A percentile compares a stretch with the other conserved stretches of the same genome.
Conservation (phyloP, 306 rosid genomes). For the Adenanthera pavonina region DNA sequence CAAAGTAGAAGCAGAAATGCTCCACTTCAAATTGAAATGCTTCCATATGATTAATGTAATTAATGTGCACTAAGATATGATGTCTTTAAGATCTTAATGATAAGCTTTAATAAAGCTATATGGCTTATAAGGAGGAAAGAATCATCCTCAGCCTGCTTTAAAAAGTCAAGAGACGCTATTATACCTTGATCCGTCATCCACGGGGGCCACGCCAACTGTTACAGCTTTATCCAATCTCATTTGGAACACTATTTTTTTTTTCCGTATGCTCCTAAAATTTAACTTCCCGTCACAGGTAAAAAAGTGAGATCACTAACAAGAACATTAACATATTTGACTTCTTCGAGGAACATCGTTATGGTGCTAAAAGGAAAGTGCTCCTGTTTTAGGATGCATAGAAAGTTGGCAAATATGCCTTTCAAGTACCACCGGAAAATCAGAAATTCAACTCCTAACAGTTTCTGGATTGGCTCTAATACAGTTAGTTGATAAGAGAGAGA, state of each 20-base stretch:
- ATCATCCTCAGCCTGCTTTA: slow-evolving; percentile 37
- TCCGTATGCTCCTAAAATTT: slow-evolving; percentile 49
- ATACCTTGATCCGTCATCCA: slow-evolving; percentile 42
- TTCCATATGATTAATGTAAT: neutral
- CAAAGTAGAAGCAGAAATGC: neutral
- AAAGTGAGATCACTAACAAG: slow-evolving; percentile 46
- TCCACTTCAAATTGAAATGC: neutral
- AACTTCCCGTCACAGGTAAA: slow-evolving; percentile 57
- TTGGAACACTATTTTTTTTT: neutral
- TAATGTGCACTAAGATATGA: neutral
- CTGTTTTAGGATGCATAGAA: slow-evolving; percentile 64
- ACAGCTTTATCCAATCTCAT: slow-evolving; percentile 46
- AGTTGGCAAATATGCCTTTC: slow-evolving; percentile 51
- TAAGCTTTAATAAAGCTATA: slow-evolving; percentile 23
- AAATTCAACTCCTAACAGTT: slow-evolving; percentile 51
- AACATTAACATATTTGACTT: slow-evolving; percentile 59
- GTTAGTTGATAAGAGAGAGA: slow-evolving; percentile 26
- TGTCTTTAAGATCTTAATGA: neutral
- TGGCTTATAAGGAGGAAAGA: slow-evolving; percentile 28
- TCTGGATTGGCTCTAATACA: slow-evolving; percentile 42
- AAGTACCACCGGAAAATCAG: slow-evolving; percentile 42
- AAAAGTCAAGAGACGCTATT: slow-evolving; percentile 33
- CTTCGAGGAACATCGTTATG: slow-evolving; percentile 64
- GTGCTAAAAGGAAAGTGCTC: slow-evolving; percentile 56
- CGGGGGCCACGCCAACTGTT: slow-evolving; percentile 24